Evolutionary conservation across 495 filamentous ascomycete species (phyloP).

Genomic region (Neurospora sp.): DNA sequence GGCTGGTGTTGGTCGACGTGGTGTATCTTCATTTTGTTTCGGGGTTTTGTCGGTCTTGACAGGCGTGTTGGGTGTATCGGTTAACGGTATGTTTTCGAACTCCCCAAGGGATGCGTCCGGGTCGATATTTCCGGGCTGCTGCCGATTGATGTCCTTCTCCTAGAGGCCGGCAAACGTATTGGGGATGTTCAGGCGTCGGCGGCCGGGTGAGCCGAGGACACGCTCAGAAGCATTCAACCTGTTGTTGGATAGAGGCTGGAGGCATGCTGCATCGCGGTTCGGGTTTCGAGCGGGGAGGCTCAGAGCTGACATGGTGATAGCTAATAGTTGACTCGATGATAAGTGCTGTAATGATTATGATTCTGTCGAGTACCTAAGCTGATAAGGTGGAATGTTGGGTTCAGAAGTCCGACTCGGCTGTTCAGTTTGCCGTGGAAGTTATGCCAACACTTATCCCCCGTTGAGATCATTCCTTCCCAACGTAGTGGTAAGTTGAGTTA

Average conservation of each 20-base stretch:
- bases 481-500: too few relatives aligned
- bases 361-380: neutral
- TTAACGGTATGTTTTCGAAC: neutral
- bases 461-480: neutral
- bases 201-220: neutral
- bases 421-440: neutral
- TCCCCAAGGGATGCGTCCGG: neutral
- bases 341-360: neutral
- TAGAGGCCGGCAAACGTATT: constrained; percentile 19
- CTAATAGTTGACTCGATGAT: neutral
- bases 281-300: neutral
- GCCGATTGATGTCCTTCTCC: constrained; percentile 18
- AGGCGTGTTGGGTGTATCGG: neutral
- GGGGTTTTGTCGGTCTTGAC: neutral
- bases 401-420: neutral
- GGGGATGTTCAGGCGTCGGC: constrained; percentile 16
- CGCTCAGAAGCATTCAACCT: neutral
- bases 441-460: neutral
- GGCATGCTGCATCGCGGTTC: neutral
- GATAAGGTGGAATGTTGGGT: neutral
- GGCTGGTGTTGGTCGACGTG: neutral
- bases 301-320: neutral
- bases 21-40: neutral
- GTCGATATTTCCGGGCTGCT: neutral
- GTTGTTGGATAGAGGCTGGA: neutral